phyloP scores from a whole-genome alignment of 2,329 filamentous ascomycete species.

The Clarireedia monteithiana region DNA sequence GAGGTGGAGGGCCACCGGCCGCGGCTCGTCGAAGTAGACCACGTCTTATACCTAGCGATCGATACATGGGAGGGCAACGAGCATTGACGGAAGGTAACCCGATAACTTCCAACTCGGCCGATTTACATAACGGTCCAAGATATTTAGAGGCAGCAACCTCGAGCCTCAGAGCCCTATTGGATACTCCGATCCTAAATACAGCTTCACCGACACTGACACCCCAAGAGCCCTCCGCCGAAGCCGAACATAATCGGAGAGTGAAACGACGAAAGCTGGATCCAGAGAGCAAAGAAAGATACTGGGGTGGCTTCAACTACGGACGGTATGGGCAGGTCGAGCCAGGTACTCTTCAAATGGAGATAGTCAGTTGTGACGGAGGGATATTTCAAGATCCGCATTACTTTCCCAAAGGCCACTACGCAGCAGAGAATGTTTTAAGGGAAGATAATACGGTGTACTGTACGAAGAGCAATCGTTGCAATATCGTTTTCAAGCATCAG shows the following conservation, averaged over 20 bases:
- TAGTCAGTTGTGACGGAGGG: slow-evolving; percentile 84
- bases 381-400: slow-evolving; percentile 51
- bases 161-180: slow-evolving; percentile 18
- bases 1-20: slow-evolving; percentile 1
- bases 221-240: slow-evolving; percentile 22
- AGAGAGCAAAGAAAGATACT: slow-evolving; percentile 42
- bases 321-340: slow-evolving; percentile 81
- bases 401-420: slow-evolving; percentile 39
- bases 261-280: slow-evolving; percentile 67
- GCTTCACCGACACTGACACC: slow-evolving; percentile 16
- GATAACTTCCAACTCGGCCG: slow-evolving; percentile 14
- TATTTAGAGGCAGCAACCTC: slow-evolving; percentile 24
- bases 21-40: slow-evolving; percentile 18
- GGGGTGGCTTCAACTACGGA: slow-evolving; percentile 67
- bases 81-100: slow-evolving; percentile 3
- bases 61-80: slow-evolving; percentile 26
- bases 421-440: slow-evolving; percentile 73
- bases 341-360: slow-evolving; percentile 75
- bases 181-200: slow-evolving; percentile 21
- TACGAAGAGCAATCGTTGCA: slow-evolving; percentile 80
- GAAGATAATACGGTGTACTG: slow-evolving; percentile 84
- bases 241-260: slow-evolving; percentile 43
- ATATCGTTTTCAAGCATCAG: slow-evolving; percentile 75
- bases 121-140: slow-evolving; percentile 22
- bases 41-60: slow-evolving; percentile 22